These are phyloP conservation scores for Calocera viscosa DNA, from an alignment of 768 basidiomycete genomes.

Conservation along the genomic window DNA sequence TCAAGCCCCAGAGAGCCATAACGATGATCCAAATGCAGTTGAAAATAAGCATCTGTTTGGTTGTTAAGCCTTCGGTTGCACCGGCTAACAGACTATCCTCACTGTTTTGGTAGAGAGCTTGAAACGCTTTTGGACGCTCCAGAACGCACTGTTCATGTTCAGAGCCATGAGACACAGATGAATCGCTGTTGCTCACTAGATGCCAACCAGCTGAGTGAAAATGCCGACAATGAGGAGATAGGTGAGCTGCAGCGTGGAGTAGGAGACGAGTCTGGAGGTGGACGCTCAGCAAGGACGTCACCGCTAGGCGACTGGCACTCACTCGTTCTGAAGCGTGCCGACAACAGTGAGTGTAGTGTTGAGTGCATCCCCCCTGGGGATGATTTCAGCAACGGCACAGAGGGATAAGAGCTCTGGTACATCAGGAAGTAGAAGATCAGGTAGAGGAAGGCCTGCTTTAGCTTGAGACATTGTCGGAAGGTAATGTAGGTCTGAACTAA, in stretches of 20 bases:
- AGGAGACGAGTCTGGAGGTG: slow-evolving; percentile 45
- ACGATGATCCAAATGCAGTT: slow-evolving; percentile 64
- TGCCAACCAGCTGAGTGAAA: slow-evolving; percentile 49
- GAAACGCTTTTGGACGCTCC: slow-evolving; percentile 55
- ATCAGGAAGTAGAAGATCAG: slow-evolving; percentile 66
- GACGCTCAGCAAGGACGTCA: not conserved
- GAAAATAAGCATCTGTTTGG: slow-evolving; percentile 51
- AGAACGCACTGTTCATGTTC: slow-evolving; percentile 38
- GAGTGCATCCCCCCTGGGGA: slow-evolving; percentile 53
- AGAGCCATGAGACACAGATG: not conserved
- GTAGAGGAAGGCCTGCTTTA: slow-evolving; percentile 64
- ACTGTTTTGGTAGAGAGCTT: slow-evolving; percentile 53
- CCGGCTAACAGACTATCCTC: not conserved
- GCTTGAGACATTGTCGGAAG: slow-evolving; percentile 47
- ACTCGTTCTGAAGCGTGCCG: slow-evolving; percentile 60
- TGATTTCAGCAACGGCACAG: too few species aligned
- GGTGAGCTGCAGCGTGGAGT: slow-evolving; percentile 60
- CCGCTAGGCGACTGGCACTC: not conserved
- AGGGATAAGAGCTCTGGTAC: slow-evolving; percentile 23
- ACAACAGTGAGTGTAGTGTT: slow-evolving; percentile 69
- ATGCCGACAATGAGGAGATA: slow-evolving; percentile 56
- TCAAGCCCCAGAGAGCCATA: slow-evolving; percentile 59
- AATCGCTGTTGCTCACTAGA: slow-evolving; percentile 39
- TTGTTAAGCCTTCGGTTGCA: not conserved
- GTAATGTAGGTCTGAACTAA: slow-evolving; percentile 55